These are phyloP conservation scores for Taphrina sp. DNA, from an alignment of 1,139 yeast species.

Conservation along the genomic window DNA sequence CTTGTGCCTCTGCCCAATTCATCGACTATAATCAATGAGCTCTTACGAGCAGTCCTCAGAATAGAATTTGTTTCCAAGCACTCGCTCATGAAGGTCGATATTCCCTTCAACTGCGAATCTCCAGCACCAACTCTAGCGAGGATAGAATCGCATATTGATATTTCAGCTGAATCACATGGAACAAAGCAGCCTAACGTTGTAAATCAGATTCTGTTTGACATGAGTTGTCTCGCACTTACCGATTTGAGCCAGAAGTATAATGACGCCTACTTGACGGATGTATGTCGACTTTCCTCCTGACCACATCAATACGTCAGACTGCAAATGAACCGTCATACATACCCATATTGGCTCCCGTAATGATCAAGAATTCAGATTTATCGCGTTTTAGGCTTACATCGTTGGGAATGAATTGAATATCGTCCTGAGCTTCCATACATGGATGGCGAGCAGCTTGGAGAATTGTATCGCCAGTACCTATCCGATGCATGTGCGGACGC, in stretches of 20 bases:
- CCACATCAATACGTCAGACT: neutral
- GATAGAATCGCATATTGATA: conserved; percentile 84
- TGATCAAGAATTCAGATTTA: conserved; percentile 66
- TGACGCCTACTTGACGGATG: conserved; percentile 86
- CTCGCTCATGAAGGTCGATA: conserved; percentile 96
- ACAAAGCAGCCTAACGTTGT: conserved; percentile 75
- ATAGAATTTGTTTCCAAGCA: conserved; percentile 95
- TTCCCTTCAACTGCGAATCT: conserved; percentile 93
- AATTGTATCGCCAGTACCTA: conserved; percentile 54
- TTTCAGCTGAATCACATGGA: conserved; percentile 70
- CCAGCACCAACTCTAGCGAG: conserved; percentile 98
- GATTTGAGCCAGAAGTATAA: conserved; percentile 83
- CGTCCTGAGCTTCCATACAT: conserved; percentile 88
- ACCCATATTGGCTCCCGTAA: conserved; percentile 99
- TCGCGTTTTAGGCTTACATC: conserved; percentile 61
- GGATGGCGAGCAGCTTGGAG: conserved; percentile 85
- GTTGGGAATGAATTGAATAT: conserved; percentile 79
- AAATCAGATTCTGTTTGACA: neutral
- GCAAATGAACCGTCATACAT: neutral
- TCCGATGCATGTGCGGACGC: conserved; percentile 63
- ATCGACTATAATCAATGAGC: conserved; percentile 86
- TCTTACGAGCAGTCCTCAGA: conserved; percentile 75
- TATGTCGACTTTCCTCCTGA: conserved; percentile 82
- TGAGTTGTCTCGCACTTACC: neutral
- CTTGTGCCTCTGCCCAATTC: conserved; percentile 96